Evolutionary conservation across 352 stramenopile genomes (phyloP), one percentile per base, ranked within the genome.

Genomic region (Achlya hypogyna): DNA sequence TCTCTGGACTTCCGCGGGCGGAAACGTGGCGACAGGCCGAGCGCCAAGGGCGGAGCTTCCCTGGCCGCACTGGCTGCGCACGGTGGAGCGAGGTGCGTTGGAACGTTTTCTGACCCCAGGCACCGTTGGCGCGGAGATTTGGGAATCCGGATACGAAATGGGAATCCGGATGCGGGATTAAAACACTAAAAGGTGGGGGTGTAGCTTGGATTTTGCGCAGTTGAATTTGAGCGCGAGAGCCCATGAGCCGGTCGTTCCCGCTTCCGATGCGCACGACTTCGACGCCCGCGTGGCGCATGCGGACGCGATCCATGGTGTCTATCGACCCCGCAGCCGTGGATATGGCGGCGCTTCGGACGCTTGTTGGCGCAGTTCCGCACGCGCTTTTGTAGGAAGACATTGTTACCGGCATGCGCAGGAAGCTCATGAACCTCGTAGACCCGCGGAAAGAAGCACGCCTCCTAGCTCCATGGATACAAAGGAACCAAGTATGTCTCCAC

Each of bases 301-400:
- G 40, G 43, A 67, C 27, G 23, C 42, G 14, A 1, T 25, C 42
- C 12, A 34, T 35, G 25, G 10, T 27, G 5, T 35, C 60, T 27
- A 34, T 67, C 3, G 60, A 67, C 20, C 38, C 60, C 5, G 51
- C 40, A 6, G 20, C 27, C n/a, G 14, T 67, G 31, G 51, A 67
- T 29, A 47, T 58, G 45, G 60, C 42, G 9, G 22, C 32, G n/a
- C 12, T 67, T 22, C 25, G 59, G 18, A 32, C n/a, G 28, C 34
- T 67, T 12, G 23, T 67, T n/a, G 1, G 12, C 4, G 51, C 23
- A 18, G 60, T 67, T 1, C 60, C 60, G 2, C 14, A 12, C 20
- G 56, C 60, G 12, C 32, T 67, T 18, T 23, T 67, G 60, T 67
- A 58, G 20, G 54, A 52, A 20, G 20, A 35, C n/a, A n/a, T n/a